Evolutionary conservation across 768 basidiomycete genomes (phyloP), one percentile per base, ranked within the genome.

Genomic region (Tylopilus subfusipes): DNA sequence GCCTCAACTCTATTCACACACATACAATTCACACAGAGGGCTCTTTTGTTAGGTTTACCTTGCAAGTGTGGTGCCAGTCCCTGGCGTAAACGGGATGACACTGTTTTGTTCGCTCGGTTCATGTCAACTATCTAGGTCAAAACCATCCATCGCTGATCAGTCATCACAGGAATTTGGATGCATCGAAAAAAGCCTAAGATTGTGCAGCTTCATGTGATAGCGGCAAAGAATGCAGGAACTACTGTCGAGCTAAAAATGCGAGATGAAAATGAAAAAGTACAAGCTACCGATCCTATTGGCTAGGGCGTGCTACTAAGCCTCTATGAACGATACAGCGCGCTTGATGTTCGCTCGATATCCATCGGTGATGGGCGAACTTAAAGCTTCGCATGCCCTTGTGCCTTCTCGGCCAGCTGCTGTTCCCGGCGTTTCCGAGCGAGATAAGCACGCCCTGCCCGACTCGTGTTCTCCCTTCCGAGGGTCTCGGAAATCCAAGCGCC

Each of bases 401-500:
- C 42, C 50, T 61, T 66, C 46, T 58, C 61, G 4, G 60, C 60
- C 13, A 59, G 29, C 39, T 61, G 48, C 22, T 62, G 60, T 55
- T 78, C 74, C 40, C 77, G 69, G 45, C 66, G 63, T 58, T 72
- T 72, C 52, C 77, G 75, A 16, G 88, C 83, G 52, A 81, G 72
- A 54, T 87, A 71, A 11, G 92, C 93, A 54, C 80, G 79, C 1
- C 88, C 92, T 1, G 84, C 91, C 14, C 91, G 78, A 67, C 90
- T 93, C 30, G 80, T 83, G 61, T 82, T 93, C 59, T 81, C 76
- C 55, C 85, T 74, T 1, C 83, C 82, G 7, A 97, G 73, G 53
- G 75, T 65, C 55, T 80, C 76, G 30, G 83, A 86, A 51, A 96
- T 85, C 94, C 93, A 97, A 68, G 79, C 84, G 0, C 93, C 94